A percentile compares a stretch with the other conserved stretches of the same genome.
These are phyloP conservation scores for Perkinsus chesapeaki DNA, from an alignment of 169 alveolate genomes.

Conservation along the genomic window DNA sequence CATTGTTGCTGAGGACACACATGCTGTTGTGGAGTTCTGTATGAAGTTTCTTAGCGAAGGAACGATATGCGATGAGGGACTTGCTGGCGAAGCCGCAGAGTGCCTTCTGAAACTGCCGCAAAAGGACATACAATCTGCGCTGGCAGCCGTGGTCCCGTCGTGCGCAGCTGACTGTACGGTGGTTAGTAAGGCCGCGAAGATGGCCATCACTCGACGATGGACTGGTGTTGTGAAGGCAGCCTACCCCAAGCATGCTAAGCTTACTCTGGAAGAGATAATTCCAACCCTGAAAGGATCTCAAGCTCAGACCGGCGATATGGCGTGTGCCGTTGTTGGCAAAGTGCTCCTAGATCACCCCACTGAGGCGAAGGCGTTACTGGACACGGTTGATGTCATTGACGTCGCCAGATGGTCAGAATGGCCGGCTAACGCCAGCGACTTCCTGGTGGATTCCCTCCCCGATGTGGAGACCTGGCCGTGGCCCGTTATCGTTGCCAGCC, in stretches of 20 bases:
- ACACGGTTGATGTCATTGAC: neutral
- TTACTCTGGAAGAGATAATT: neutral
- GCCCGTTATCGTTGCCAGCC: neutral
- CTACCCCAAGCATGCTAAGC: neutral
- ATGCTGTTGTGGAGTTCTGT: neutral
- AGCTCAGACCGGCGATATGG: neutral
- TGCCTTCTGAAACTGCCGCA: neutral
- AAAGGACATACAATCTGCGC: neutral
- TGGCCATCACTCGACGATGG: neutral
- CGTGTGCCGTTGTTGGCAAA: neutral
- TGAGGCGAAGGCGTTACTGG: neutral
- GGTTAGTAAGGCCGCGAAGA: neutral
- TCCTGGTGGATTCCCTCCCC: neutral
- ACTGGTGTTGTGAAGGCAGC: neutral
- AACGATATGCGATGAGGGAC: neutral
- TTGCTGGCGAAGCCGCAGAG: neutral
- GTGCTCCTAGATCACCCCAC: neutral
- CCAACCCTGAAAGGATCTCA: neutral
- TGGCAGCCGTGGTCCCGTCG: neutral
- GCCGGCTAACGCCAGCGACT: neutral
- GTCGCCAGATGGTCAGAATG: neutral
- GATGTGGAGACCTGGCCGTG: neutral
- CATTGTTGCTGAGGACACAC: neutral
- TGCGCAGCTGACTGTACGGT: neutral
- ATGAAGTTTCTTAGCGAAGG: neutral